These are phyloP conservation scores for Mycena rebaudengoi DNA, from an alignment of 768 basidiomycete species.

Conservation along the genomic window DNA sequence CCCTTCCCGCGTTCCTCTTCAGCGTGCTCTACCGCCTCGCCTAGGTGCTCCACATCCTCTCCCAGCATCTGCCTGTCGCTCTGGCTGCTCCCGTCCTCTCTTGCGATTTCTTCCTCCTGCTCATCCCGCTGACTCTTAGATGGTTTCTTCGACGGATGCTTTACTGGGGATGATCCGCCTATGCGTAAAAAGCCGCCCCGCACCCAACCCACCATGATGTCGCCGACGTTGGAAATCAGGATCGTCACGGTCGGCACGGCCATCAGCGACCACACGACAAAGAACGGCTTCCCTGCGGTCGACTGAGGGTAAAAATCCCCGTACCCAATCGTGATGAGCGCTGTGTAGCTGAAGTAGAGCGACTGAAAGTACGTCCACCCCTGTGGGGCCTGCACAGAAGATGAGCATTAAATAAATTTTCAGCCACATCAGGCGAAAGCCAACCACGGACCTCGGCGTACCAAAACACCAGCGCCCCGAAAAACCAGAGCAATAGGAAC, in stretches of 20 bases:
- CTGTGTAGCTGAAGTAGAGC: slow-evolving; percentile 49
- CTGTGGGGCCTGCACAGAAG: slow-evolving; percentile 30
- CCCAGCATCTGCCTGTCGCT: slow-evolving; percentile 30
- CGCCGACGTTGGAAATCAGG: slow-evolving; percentile 57
- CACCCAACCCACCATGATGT: slow-evolving; percentile 53
- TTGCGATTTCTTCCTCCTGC: background rate
- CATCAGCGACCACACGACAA: slow-evolving; percentile 52
- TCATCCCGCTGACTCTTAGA: background rate
- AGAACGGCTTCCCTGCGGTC: slow-evolving; percentile 48
- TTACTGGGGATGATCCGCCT: slow-evolving; percentile 35
- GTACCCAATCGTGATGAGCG: slow-evolving; percentile 52
- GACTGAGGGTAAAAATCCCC: slow-evolving; percentile 49
- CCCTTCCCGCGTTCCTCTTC: slow-evolving; percentile 35
- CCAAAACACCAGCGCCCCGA: slow-evolving; percentile 49
- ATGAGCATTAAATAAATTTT: background rate
- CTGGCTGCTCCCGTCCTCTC: background rate
- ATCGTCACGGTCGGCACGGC: slow-evolving; percentile 52
- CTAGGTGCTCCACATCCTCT: slow-evolving; percentile 38
- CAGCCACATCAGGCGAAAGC: background rate
- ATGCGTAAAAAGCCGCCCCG: slow-evolving; percentile 40
- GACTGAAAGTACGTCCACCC: slow-evolving; percentile 47
- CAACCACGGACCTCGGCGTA: slow-evolving; percentile 36
- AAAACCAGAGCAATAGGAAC: slow-evolving; percentile 42
- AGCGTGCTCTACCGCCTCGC: slow-evolving; percentile 45
- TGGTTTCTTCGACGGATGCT: slow-evolving; percentile 35